Conservation (phyloP, 164 flowering plant genomes). For the Cinnamomum micranthum region DNA sequence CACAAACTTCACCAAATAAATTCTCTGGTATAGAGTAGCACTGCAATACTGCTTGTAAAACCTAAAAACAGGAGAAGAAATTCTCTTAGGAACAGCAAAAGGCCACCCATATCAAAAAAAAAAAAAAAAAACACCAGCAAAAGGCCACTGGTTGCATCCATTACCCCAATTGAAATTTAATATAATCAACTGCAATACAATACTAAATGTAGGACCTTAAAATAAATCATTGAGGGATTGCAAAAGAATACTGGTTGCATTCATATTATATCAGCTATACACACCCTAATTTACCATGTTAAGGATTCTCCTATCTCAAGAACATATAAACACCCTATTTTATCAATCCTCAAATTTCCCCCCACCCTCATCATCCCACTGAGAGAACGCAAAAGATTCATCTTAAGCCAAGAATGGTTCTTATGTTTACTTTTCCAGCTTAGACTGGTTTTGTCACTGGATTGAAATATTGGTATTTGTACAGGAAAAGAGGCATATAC, state of each 20-base stretch:
- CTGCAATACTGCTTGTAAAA: slow-evolving; percentile 76
- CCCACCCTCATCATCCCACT: background rate
- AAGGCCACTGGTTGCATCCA: background rate
- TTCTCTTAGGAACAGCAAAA: background rate
- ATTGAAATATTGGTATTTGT: background rate
- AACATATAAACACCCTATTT: background rate
- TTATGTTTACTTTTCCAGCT: background rate
- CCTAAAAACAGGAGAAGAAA: slow-evolving; percentile 33
- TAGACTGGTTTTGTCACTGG: background rate
- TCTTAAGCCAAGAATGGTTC: background rate
- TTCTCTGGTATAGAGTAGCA: slow-evolving; percentile 61
- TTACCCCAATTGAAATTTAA: no score
- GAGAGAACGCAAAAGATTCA: background rate
- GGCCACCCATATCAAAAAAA: background rate
- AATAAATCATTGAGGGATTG: no score
- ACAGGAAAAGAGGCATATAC: background rate
- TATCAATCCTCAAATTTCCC: background rate
- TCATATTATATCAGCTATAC: no score
- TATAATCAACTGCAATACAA: background rate
- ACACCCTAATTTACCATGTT: background rate
- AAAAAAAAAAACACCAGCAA: background rate
- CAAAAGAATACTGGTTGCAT: no score
- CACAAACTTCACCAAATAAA: slow-evolving; percentile 75
- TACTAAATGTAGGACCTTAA: no score
- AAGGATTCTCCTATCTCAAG: background rate